Percentiles rank a stretch among this genome's conserved stretches.
phyloP scores from a whole-genome alignment of 2,329 filamentous ascomycete genomes.

The Talaromyces sp. region DNA sequence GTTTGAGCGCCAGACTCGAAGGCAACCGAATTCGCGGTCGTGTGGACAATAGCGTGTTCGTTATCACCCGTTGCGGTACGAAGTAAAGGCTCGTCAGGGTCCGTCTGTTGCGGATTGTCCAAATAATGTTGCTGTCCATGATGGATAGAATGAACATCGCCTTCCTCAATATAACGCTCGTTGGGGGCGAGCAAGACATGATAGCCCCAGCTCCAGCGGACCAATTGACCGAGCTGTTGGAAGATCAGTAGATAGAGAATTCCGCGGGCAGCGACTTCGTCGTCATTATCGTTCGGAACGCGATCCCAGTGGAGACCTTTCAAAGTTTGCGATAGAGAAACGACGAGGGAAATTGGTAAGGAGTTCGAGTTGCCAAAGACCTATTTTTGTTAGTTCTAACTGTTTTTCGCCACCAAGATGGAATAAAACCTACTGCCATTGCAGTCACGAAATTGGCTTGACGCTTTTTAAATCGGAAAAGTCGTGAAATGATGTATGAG shows the following conservation, averaged over 20 bases:
- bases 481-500: constrained; percentile 66
- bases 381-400: constrained; percentile 35
- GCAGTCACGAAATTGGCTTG: constrained; percentile 92
- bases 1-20: constrained; percentile 41
- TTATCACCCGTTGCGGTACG: constrained; percentile 30
- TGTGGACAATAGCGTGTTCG: constrained; percentile 27
- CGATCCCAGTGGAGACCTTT: constrained; percentile 91
- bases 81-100: constrained; percentile 38
- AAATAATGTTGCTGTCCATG: constrained; percentile 42
- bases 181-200: constrained; percentile 89
- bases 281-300: constrained; percentile 87
- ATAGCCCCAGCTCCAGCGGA: constrained; percentile 98
- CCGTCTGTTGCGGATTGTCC: constrained; percentile 40
- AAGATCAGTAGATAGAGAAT: constrained; percentile 96
- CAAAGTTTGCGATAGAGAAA: constrained; percentile 89
- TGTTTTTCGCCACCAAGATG: neutral
- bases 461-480: constrained; percentile 78
- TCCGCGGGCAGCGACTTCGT: constrained; percentile 88
- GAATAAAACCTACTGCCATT: constrained; percentile 68
- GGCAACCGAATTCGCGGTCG: constrained; percentile 16
- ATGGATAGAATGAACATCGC: constrained; percentile 41
- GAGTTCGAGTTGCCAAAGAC: constrained; percentile 99
- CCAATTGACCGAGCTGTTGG: constrained; percentile 91
- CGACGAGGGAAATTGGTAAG: constrained; percentile 89
- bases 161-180: constrained; percentile 52